Conservation (phyloP, 306 rosid genomes). For the Quillaja saponaria region DNA sequence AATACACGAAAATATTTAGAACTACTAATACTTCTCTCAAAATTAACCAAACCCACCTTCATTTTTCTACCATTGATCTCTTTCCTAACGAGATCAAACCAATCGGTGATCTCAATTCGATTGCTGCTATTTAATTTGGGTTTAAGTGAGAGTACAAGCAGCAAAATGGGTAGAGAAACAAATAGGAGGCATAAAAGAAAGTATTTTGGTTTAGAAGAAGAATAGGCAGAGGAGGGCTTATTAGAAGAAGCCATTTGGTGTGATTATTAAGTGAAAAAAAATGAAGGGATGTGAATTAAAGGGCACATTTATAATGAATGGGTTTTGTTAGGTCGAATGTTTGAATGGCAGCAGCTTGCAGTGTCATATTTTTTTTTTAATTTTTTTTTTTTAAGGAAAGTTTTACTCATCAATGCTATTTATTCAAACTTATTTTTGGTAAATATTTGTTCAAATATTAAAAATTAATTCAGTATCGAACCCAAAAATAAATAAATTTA, state of each 20-base stretch:
- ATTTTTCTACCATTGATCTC: slow-evolving; percentile 1
- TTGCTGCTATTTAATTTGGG: background rate
- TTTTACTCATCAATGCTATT: too few species aligned
- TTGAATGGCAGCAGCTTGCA: too few species aligned
- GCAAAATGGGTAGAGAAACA: slow-evolving; percentile 14
- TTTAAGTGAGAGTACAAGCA: background rate
- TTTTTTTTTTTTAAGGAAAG: too few species aligned
- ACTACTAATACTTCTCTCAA: background rate
- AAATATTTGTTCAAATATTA: too few species aligned
- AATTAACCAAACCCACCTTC: slow-evolving; percentile 41
- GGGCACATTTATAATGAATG: too few species aligned
- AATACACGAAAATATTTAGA: background rate
- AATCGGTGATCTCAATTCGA: background rate
- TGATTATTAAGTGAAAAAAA: background rate
- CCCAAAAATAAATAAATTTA: too few species aligned
- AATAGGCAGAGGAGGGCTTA: slow-evolving; percentile 25
- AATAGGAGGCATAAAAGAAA: slow-evolving; percentile 13
- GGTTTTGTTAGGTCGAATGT: too few species aligned
- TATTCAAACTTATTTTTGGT: too few species aligned
- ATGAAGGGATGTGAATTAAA: too few species aligned
- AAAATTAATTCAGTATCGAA: too few species aligned
- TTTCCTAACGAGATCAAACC: slow-evolving; percentile 20
- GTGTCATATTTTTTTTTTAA: too few species aligned
- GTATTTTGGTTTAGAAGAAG: slow-evolving; percentile 22
- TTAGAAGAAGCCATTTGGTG: slow-evolving; percentile 15